Evolutionary conservation across 73 alveolate genomes (phyloP), one percentile per base, ranked within the genome.

Genomic region (Tetrahymena thermophila): DNA sequence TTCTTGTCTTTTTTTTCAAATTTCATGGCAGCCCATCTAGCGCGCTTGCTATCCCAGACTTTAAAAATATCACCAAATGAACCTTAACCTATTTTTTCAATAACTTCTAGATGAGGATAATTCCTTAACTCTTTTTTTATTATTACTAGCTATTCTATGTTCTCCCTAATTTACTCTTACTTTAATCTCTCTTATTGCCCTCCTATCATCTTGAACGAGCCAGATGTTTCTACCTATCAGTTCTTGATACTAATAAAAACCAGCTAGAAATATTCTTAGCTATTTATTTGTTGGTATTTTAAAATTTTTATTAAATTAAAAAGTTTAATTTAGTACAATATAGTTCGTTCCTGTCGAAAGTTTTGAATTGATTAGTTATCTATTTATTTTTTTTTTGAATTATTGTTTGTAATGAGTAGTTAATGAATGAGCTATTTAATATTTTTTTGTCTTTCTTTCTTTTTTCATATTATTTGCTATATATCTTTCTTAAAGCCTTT

Each of bases 41-140:
- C 96, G 58, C 96, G 96, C 95, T 96, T 97, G 21, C 96, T 23
- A 94, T 97, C 95, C 93, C 96, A 95, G 37, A 97, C 96, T 94
- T 97, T 97, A 95, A 50, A 97, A 40, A 97, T 96, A 94, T 93
- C 96, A 37, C 98, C 98, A 89, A 97, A 97, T 16, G 98, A 96
- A 34, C 98, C 98, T 84, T 96, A 94, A 37, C 98, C 98, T 93
- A 97, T 93, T 96, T 96, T 97, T 94, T 97, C 98, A 71, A 71
- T n/a, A 71, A 71, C 89, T 71, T 71, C 89, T 71, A 71, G 37
- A 71, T 71, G 89, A 13, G 89, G 89, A 71, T 71, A 71, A n/a
- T 31, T 71, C 89, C 89, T n/a, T 31, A 71, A 71, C 31, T 71
- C 89, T 31, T n/a, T 71, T 71, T 71, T 71, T 23, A 71, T 71